Base-by-base conservation (phyloP, 768 basidiomycete species). In the Sistotremastrum niveocremeum region DNA sequence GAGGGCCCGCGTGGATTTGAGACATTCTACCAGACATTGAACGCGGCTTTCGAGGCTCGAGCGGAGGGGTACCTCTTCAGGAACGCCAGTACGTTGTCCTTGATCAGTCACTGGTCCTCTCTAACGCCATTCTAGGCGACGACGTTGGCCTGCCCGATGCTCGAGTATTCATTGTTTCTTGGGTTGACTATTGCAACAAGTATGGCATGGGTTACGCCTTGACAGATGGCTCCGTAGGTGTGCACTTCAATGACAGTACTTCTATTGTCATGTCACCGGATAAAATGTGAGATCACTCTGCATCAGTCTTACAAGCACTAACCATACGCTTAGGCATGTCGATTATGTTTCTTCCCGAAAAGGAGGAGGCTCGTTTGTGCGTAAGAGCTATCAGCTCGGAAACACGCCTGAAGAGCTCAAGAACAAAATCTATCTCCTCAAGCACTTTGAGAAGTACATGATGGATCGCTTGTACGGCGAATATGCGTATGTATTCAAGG, bases 161-260 rank as follows among this genome's bases (percentile, higher is more conserved):
- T 48, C 73, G 73, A 44, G 83, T 94, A 39, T 98, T 97, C 64
- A 90, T 99, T 51, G 87, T 85, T 3, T 87, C 86, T n/a, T 98
- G 95, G 95, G 84, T 98, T 37, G 95, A 98, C 62, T 98, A 98
- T 59, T 94, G 89, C 60, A 88, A 91, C 64, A 97, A 97, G 70
- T 99, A 97, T 63, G 95, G 94, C n/a, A 98, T 97, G 87, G 95
- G 94, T 1, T 98, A 95, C 61, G 89, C 90, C 3, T 68, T 98
- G 57, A 94, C 90, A 12, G 91, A 99, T 57, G 91, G 94, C 3
- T 84, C 85, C 20, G 81, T 97, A 40, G 89, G 90, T 4, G 88
- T 97, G 20, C 81, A 97, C 63, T 99, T 95, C 67, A 98, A 97
- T 56, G 95, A 99, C 60, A 89, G 84, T 58, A 88, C 90, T 10